Evolutionary conservation across 306 rosid species (phyloP).

Genomic region (Rosa rugosa): DNA sequence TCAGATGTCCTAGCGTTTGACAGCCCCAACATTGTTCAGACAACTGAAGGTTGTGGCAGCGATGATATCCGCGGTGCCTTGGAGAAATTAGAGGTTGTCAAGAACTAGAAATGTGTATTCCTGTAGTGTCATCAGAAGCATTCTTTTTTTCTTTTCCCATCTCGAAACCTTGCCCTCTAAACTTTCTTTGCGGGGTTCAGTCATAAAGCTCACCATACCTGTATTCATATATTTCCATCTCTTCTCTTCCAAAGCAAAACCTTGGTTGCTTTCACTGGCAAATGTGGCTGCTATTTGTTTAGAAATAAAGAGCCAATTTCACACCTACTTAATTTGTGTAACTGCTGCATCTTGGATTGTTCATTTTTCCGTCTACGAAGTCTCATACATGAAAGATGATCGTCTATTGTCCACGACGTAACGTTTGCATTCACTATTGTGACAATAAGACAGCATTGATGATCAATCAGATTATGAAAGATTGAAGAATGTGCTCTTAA

Average conservation of each 20-base stretch:
- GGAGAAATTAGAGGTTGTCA: slow-evolving; percentile 63
- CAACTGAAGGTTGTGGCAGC: slow-evolving; percentile 53
- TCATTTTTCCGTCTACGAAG: not conserved
- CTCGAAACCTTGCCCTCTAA: not conserved
- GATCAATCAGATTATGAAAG: not conserved
- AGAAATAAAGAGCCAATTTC: slow-evolving; percentile 22
- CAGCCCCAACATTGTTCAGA: slow-evolving; percentile 65
- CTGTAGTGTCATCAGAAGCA: not conserved
- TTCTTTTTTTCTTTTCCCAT: not conserved
- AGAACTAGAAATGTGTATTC: slow-evolving; percentile 31
- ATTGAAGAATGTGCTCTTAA: not conserved
- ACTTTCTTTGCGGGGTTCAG: not conserved
- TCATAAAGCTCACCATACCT: slow-evolving; percentile 6
- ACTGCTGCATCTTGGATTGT: not conserved
- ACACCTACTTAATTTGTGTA: not conserved
- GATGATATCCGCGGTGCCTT: slow-evolving; percentile 61
- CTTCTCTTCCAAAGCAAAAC: not conserved
- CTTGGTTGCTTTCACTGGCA: not conserved
- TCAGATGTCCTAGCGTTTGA: slow-evolving; percentile 79
- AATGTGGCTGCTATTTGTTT: not conserved
- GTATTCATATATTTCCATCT: not conserved
- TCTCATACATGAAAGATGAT: too few species aligned
- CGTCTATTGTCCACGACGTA: not conserved
- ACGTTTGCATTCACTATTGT: not conserved
- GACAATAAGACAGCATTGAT: not conserved